Conservation (phyloP, 495 filamentous ascomycete species). For the Trichoderma orchidacearum region DNA sequence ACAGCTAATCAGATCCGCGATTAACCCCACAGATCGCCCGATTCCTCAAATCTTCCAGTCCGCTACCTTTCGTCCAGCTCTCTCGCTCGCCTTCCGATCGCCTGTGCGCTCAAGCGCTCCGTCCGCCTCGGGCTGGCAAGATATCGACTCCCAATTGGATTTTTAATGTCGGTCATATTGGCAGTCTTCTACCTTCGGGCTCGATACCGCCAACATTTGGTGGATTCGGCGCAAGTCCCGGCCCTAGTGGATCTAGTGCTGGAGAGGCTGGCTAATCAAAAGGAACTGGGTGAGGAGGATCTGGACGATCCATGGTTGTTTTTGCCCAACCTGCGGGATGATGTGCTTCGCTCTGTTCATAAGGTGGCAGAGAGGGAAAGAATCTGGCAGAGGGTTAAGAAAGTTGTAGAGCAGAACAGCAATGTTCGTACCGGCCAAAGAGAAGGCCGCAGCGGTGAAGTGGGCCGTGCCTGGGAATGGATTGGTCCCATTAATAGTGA, state of each 20-base stretch:
- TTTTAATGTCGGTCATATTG: constrained; percentile 41
- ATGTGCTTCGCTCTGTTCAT: constrained; percentile 75
- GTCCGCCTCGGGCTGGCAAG: constrained; percentile 81
- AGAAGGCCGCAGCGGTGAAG: constrained; percentile 72
- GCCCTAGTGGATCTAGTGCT: constrained; percentile 68
- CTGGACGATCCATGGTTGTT: constrained; percentile 64
- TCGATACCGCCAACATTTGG: constrained; percentile 39
- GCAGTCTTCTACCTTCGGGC: constrained; percentile 42
- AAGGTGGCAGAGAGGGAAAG: constrained; percentile 54
- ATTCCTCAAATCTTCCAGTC: constrained; percentile 43
- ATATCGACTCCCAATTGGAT: constrained; percentile 87
- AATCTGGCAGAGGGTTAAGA: constrained; percentile 69
- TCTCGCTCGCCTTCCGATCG: constrained; percentile 76
- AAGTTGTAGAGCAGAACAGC: constrained; percentile 80
- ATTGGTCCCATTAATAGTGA: constrained; percentile 52
- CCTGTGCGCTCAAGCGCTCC: constrained; percentile 78
- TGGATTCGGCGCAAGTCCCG: constrained; percentile 58
- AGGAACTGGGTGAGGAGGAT: constrained; percentile 54
- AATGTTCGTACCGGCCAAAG: constrained; percentile 80
- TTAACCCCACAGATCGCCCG: constrained; percentile 55
- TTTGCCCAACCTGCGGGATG: constrained; percentile 80
- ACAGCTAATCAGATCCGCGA: constrained; percentile 68
- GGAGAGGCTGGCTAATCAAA: constrained; percentile 69
- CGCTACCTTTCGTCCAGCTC: constrained; percentile 52
- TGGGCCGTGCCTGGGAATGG: constrained; percentile 91